These are phyloP conservation scores for Deakozyma indianensis DNA, from an alignment of 805 yeast species.

Conservation along the genomic window DNA sequence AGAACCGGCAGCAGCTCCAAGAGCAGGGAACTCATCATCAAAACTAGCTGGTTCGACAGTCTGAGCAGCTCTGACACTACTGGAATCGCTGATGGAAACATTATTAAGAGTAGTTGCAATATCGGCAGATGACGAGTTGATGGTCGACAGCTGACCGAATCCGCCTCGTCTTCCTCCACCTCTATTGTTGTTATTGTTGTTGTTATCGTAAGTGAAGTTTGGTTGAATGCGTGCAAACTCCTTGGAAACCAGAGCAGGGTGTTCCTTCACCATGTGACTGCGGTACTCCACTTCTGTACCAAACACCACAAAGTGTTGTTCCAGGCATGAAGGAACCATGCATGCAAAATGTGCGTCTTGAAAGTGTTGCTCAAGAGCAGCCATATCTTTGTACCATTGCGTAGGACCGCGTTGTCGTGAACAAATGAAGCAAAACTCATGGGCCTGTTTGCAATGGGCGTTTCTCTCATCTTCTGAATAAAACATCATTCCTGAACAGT, in stretches of 20 bases:
- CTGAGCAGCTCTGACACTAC: conserved; percentile 4
- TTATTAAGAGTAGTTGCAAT: neutral
- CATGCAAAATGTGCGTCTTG: conserved; percentile 62
- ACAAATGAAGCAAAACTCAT: conserved; percentile 85
- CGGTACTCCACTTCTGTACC: conserved; percentile 72
- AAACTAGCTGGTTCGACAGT: conserved; percentile 3
- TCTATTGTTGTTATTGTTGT: neutral
- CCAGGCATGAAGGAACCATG: conserved; percentile 62
- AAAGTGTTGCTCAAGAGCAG: conserved; percentile 63
- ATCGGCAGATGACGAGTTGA: conserved; percentile 16
- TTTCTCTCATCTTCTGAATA: conserved; percentile 82
- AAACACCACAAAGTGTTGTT: conserved; percentile 84
- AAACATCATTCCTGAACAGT: conserved; percentile 56
- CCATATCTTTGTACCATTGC: conserved; percentile 66
- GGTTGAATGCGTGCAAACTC: conserved; percentile 6
- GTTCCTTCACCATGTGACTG: conserved; percentile 79
- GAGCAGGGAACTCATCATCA: conserved; percentile 12
- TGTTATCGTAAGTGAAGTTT: neutral
- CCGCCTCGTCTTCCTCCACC: conserved; percentile 20
- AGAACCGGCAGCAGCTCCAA: conserved; percentile 8
- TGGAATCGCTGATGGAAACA: conserved; percentile 3
- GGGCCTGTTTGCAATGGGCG: conserved; percentile 66
- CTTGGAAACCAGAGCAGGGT: conserved; percentile 42
- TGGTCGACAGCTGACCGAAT: conserved; percentile 51
- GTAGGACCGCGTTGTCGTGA: conserved; percentile 42